Evolutionary conservation across 371 early-diverging fungal genomes (phyloP).

Genomic region (Smittium mucronatum): DNA sequence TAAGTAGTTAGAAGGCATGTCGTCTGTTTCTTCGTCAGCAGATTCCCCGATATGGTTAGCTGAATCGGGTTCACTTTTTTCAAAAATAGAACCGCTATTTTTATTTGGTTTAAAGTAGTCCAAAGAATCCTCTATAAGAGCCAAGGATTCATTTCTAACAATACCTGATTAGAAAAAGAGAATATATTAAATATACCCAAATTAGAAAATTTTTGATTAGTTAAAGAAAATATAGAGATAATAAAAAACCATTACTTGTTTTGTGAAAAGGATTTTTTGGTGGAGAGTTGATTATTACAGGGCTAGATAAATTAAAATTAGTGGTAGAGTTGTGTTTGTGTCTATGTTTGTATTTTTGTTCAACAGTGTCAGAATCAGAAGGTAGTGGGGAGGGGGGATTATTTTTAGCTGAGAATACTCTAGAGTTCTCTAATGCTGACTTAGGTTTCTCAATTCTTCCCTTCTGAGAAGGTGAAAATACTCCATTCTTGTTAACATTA

Average conservation of each 20-base stretch:
- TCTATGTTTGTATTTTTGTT: too few relatives aligned
- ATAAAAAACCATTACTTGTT: neutral
- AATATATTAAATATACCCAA: neutral
- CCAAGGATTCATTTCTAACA: neutral
- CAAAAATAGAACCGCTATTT: neutral
- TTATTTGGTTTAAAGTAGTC: neutral
- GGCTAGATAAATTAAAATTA: neutral
- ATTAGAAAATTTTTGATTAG: too few relatives aligned
- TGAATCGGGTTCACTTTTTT: neutral
- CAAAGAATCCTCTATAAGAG: neutral
- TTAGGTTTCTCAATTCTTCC: too few relatives aligned
- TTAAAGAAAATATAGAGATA: neutral
- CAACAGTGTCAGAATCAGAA: too few relatives aligned
- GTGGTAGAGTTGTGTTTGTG: neutral
- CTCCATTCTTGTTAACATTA: neutral
- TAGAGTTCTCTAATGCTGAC: too few relatives aligned
- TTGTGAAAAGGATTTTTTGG: neutral
- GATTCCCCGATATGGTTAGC: neutral
- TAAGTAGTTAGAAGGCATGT: neutral
- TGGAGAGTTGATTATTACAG: neutral
- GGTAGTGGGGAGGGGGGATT: neutral
- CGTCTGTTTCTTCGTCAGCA: neutral
- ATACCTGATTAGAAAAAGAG: neutral
- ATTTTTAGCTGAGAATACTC: neutral
- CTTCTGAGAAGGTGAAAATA: neutral